phyloP scores from a whole-genome alignment of 352 stramenopile genomes.

The Elongisporangium undulatum region DNA sequence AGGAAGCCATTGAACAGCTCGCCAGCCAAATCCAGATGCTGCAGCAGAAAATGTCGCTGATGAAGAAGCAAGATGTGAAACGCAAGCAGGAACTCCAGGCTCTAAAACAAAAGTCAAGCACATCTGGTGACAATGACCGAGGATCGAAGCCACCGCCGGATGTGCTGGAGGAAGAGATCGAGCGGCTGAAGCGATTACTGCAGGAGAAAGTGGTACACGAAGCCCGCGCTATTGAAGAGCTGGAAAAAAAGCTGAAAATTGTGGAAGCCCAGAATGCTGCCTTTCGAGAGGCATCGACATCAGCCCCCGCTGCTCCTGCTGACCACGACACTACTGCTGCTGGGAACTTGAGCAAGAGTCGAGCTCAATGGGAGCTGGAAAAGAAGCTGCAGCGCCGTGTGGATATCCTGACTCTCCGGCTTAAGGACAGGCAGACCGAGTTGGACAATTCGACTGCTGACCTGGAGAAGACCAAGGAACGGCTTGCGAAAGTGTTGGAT shows the following conservation, averaged over 20 bases:
- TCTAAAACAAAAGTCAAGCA: constrained; percentile 13
- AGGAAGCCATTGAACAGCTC: constrained; percentile 41
- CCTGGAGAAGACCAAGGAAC: constrained; percentile 25
- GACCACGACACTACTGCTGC: not conserved
- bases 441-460: constrained; percentile 38
- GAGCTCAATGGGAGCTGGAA: constrained; percentile 51
- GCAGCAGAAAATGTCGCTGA: constrained; percentile 52
- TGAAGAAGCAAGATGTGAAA: constrained; percentile 25
- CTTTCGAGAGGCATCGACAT: constrained; percentile 38
- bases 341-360: constrained; percentile 8
- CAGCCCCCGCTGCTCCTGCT: not conserved
- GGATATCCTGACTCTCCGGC: constrained; percentile 47
- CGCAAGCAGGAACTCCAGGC: constrained; percentile 14
- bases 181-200: constrained; percentile 44
- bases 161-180: constrained; percentile 35
- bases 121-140: constrained; percentile 15
- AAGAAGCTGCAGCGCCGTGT: constrained; percentile 71
- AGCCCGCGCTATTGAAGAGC: constrained; percentile 35
- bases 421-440: constrained; percentile 71
- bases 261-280: constrained; percentile 80
- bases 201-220: constrained; percentile 57
- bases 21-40: constrained; percentile 55
- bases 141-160: constrained; percentile 4
- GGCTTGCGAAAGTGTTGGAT: constrained; percentile 25
- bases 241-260: constrained; percentile 69